Evolutionary conservation across 768 basidiomycete genomes (phyloP), one percentile per base, ranked within the genome.

Genomic region (Mycena alexandri): DNA sequence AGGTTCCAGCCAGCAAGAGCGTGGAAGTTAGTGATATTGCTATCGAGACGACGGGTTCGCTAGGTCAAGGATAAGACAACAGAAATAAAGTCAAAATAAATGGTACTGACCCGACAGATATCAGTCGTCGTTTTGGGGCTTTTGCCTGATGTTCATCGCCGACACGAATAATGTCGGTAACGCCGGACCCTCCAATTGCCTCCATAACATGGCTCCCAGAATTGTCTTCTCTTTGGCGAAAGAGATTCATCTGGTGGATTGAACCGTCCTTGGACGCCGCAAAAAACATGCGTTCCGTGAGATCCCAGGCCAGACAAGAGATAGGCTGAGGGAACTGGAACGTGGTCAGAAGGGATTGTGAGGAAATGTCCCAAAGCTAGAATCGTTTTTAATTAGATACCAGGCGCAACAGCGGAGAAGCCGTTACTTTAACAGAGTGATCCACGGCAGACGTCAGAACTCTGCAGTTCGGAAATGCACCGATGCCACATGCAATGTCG

Each of bases 281-380:
- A 75, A 98, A 96, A 78, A 98, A 94, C 53, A 91, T 82, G 25
- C 96, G 87, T 80, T 98, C 97, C 0, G 90, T 88, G n/a, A 86
- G 74, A 72, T 98, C 96, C 86, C 93, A 92, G 12, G 88, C 87
- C 19, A 96, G 74, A 61, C 82, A 86, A 6, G 86, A 80, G 38
- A 96, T 89, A 1, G 93, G 86, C 62, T 89, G 84, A 17, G 95
- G 93, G 71, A 98, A 96, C 71, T 90, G 85, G 76, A 97, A 97
- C 0, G 96, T 96, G 8, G 93, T 90, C 25, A 99, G 81, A 17
- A 98, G 84, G 14, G 90, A 83, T 55, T 86, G 86, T 0, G 93
- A 89, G 16, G 91, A 82, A 21, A 93, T 79, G 78, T 94, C 93
- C 94, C 94, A 95, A 36, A 95, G 77, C 94, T 94, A 73, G 14